Evolutionary conservation across 2,329 filamentous ascomycete genomes (phyloP).

Genomic region (Metarhizium guizhouense): DNA sequence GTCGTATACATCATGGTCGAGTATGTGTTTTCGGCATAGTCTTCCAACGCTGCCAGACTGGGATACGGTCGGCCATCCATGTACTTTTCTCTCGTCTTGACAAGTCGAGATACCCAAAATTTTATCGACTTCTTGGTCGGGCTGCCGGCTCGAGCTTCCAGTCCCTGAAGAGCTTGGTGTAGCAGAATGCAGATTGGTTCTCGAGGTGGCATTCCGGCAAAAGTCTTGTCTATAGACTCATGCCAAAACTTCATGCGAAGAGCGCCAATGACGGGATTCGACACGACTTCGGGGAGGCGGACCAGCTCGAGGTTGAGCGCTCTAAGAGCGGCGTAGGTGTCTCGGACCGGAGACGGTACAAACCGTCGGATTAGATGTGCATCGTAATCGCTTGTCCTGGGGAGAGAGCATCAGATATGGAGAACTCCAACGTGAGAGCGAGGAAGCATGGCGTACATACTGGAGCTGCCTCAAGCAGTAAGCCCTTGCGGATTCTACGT

Average conservation of each 20-base stretch:
- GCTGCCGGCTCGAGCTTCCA: slow-evolving; percentile 36
- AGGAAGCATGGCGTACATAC: slow-evolving; percentile 20
- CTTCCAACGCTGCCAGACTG: slow-evolving; percentile 64
- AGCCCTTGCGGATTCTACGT: slow-evolving; percentile 41
- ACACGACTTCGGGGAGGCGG: slow-evolving; percentile 81
- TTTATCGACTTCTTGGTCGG: slow-evolving; percentile 45
- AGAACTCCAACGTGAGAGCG: too few species aligned
- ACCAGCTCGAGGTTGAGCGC: slow-evolving; percentile 91
- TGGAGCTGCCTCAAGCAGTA: slow-evolving; percentile 47
- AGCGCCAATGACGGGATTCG: slow-evolving; percentile 74
- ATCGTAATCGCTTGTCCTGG: slow-evolving; percentile 78
- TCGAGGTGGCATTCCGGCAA: slow-evolving; percentile 70
- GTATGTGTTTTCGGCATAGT: slow-evolving; percentile 91
- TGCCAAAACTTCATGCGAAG: slow-evolving; percentile 95
- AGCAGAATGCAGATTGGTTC: slow-evolving; percentile 87
- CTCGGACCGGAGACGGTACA: slow-evolving; percentile 62
- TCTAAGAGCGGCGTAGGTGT: slow-evolving; percentile 83
- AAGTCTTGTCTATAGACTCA: slow-evolving; percentile 70
- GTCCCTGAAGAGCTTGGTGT: slow-evolving; percentile 58
- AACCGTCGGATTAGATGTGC: slow-evolving; percentile 82
- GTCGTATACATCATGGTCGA: slow-evolving; percentile 86
- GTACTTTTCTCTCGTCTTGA: slow-evolving; percentile 73
- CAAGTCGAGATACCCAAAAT: slow-evolving; percentile 68
- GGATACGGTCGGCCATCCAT: slow-evolving; percentile 78
- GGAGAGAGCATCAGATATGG: slow-evolving; percentile 5